Conservation (phyloP, 1,284 basidiomycete genomes). For the Papiliotrema nemorosa region DNA sequence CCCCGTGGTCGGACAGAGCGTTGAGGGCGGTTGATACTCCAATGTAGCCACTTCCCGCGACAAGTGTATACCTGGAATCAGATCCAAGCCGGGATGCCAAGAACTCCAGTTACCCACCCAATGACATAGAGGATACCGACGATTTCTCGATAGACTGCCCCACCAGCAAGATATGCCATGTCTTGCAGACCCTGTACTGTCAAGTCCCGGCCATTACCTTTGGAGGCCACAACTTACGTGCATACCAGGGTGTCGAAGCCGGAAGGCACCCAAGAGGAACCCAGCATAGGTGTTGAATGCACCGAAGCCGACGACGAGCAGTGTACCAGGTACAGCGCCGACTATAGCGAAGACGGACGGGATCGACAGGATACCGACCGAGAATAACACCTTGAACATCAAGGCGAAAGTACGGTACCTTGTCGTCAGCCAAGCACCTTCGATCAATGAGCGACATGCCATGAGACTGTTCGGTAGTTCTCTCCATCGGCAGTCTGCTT, state of each 20-base stretch:
- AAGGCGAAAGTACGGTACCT: constrained; percentile 17
- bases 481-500: constrained; percentile 10
- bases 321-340: constrained; percentile 13
- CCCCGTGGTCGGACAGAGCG: constrained; percentile 40
- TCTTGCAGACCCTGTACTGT: constrained; percentile 9
- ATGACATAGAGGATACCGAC: constrained; percentile 15
- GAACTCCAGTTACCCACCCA: too few species aligned
- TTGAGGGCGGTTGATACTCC: constrained; percentile 47
- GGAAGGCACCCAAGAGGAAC: constrained; percentile 18
- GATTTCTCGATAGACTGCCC: constrained; percentile 13
- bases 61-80: constrained; percentile 1
- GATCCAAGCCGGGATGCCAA: too few species aligned
- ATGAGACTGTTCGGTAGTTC: constrained; percentile 20
- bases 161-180: constrained; percentile 16
- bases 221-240: constrained; percentile 4
- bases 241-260: constrained; percentile 15
- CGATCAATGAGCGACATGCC: constrained; percentile 4
- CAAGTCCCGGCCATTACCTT: neutral
- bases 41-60: constrained; percentile 32
- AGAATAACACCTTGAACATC: constrained; percentile 22
- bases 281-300: constrained; percentile 16
- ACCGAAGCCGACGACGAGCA: constrained; percentile 15
- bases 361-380: constrained; percentile 18
- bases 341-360: constrained; percentile 14
- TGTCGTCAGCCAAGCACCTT: neutral